Evolutionary conservation across 768 basidiomycete species (phyloP).

Genomic region (Nidularia pulvinata): DNA sequence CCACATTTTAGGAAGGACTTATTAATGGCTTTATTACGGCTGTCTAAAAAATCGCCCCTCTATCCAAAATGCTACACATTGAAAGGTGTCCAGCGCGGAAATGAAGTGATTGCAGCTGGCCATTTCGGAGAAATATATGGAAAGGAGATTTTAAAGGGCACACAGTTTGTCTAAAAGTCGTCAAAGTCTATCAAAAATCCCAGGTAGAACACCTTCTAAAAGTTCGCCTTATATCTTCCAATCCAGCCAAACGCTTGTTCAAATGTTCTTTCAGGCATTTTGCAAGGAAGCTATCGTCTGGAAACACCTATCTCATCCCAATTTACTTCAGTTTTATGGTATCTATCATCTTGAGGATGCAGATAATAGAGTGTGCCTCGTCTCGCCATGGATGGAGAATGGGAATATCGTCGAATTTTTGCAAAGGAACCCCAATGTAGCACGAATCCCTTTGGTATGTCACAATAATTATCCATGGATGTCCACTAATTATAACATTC

Average conservation of each 20-base stretch:
- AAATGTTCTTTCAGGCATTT: not conserved
- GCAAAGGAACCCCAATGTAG: not conserved
- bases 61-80: constrained; percentile 1
- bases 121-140: constrained; percentile 2
- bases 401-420: not conserved
- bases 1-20: not conserved
- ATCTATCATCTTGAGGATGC: not conserved
- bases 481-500: not conserved
- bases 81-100: not conserved
- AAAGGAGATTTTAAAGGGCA: not conserved
- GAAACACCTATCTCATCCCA: not conserved
- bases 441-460: not conserved
- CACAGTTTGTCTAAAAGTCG: not conserved
- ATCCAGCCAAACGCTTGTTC: not conserved
- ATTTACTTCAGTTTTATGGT: not conserved
- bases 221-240: not conserved
- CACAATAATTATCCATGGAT: too few species aligned
- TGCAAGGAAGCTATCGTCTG: not conserved
- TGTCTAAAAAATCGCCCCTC: not conserved
- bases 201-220: not conserved
- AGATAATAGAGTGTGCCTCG: not conserved
- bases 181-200: not conserved
- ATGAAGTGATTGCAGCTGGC: not conserved
- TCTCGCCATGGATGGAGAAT: not conserved
- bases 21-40: not conserved